Base-by-base conservation (phyloP, 2,329 filamentous ascomycete species). In the Paraconiothyrium brasiliense region DNA sequence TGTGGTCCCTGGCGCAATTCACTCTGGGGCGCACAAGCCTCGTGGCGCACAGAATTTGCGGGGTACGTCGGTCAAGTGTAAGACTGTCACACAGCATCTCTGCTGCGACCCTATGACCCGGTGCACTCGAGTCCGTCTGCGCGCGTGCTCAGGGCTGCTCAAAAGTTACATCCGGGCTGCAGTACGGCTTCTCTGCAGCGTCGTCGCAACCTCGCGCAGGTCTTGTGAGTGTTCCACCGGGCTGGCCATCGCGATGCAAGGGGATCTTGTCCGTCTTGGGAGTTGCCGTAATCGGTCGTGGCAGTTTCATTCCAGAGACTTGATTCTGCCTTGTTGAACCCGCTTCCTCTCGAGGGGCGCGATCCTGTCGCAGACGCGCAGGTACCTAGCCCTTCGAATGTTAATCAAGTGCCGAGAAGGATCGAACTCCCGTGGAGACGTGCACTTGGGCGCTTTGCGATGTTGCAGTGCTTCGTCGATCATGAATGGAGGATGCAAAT, bases 141-240 rank as follows among this genome's bases (percentile, higher is more conserved):
- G 63, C 71, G 71, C 71, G 71, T 72, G 71, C 63, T 66, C 62
- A 51, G 54, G 51, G 60, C 62, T 63, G 39, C 58, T 54, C 48
- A 61, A 41, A 50, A 58, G 56, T 56, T 61, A 66, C 59, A 64
- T 62, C 49, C 60, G 50, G 54, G 60, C 59, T 34, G 14, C 49
- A 52, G 62, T 27, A 50, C 39, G 16, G n/a, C 14, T 44, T 20
- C 57, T 60, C 58, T 39, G 49, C 56, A 61, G 57, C 56, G 49
- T 59, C 58, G 62, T 67, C 64, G 66, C 63, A 57, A 55, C 27
- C 20, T 58, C 46, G 35, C 34, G 55, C 32, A 34, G 65, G 67
- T 67, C 72, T 65, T 63, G 70, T 73, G 71, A 71, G 64, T 55
- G 60, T 34, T 50, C 61, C 69, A 66, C 68, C 60, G 67, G 60